phyloP scores from a whole-genome alignment of 208 protist species.

The Acanthamoeba quina region DNA sequence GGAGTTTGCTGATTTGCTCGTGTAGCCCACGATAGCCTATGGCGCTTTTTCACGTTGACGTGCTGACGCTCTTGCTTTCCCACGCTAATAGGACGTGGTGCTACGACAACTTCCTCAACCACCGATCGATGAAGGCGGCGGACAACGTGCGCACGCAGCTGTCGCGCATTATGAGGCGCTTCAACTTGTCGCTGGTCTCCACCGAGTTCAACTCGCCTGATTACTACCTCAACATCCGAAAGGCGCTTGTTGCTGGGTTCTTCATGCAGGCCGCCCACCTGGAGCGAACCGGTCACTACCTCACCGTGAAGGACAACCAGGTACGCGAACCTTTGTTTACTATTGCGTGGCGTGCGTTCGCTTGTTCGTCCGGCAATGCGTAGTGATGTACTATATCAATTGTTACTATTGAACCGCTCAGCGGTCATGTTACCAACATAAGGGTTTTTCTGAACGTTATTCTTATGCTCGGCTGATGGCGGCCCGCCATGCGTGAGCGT shows the following conservation, averaged over 20 bases:
- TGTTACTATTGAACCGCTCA: neutral
- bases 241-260: conserved; percentile 95
- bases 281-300: conserved; percentile 96
- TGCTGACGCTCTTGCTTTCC: no score
- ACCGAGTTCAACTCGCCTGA: conserved; percentile 86
- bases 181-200: conserved; percentile 85
- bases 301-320: conserved; percentile 98
- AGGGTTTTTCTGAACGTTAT: neutral
- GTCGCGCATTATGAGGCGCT: conserved; percentile 86
- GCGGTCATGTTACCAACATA: neutral
- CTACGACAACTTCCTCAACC: conserved; percentile 94
- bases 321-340: neutral
- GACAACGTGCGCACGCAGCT: conserved; percentile 93
- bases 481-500: no score
- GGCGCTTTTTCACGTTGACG: neutral
- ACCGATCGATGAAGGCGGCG: conserved; percentile 90
- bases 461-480: neutral
- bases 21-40: neutral
- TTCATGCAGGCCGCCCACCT: conserved; percentile 97
- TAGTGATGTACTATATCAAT: conserved; percentile 2
- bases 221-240: conserved; percentile 94
- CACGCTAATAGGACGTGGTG: conserved; percentile 85
- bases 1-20: conserved; percentile 7
- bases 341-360: neutral
- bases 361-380: neutral